These are phyloP conservation scores for Zarea fungicola DNA, from an alignment of 2,329 filamentous ascomycete species.

Conservation along the genomic window DNA sequence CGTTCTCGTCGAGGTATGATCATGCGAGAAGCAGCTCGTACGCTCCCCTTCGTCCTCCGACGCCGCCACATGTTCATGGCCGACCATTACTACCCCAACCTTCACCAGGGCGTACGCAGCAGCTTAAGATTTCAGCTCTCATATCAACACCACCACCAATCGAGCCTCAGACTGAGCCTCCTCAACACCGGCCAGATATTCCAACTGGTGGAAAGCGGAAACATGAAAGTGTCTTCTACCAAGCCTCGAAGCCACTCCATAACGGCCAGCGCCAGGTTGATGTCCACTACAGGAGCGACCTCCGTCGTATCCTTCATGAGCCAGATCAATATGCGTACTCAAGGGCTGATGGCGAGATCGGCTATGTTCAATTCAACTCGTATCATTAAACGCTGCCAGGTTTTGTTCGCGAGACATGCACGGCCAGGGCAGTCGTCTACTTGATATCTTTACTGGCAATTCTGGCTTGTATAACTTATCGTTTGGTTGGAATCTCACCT, in stretches of 20 bases:
- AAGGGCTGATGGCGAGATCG: conserved; percentile 27
- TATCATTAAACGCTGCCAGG: not conserved
- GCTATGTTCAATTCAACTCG: conserved; percentile 9
- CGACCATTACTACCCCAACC: conserved; percentile 18
- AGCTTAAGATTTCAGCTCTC: conserved; percentile 32
- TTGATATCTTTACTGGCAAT: too few relatives aligned
- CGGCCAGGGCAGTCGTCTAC: too few relatives aligned
- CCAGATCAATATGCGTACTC: conserved; percentile 28
- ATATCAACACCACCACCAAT: conserved; percentile 31
- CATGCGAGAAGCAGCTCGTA: conserved; percentile 29
- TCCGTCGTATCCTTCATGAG: conserved; percentile 23
- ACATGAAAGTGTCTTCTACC: conserved; percentile 30
- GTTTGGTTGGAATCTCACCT: not conserved
- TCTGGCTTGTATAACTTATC: not conserved
- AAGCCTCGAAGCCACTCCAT: conserved; percentile 27
- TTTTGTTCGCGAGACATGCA: too few relatives aligned
- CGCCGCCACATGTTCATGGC: conserved; percentile 25
- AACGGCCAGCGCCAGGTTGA: conserved; percentile 35
- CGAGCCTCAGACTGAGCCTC: conserved; percentile 28
- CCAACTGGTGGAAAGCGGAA: conserved; percentile 32
- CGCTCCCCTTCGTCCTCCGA: conserved; percentile 14
- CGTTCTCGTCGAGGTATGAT: conserved; percentile 24
- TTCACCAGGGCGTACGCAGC: conserved; percentile 31
- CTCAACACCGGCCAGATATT: conserved; percentile 21
- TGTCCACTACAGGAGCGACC: conserved; percentile 22